Evolutionary conservation across 1,139 yeast genomes (phyloP).

Genomic region (Lodderomyces theae): DNA sequence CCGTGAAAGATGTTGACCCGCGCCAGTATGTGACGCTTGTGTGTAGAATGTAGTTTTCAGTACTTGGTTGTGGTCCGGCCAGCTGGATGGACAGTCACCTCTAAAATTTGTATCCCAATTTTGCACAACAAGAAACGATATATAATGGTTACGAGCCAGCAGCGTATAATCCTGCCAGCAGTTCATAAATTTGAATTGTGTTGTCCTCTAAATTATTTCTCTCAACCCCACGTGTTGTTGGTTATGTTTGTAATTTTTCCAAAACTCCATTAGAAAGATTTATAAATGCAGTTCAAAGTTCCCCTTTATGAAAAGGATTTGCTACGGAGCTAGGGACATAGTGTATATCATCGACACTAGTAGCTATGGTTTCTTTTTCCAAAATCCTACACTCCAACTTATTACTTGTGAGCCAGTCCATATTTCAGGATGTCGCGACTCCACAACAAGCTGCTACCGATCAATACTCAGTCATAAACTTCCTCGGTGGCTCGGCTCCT

Average conservation of each 20-base stretch:
- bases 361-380: constrained; percentile 29
- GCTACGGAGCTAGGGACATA: background rate
- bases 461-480: constrained; percentile 41
- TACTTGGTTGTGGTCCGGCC: too few species aligned
- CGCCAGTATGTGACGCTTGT: too few species aligned
- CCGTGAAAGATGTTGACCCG: too few species aligned
- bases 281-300: background rate
- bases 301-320: background rate
- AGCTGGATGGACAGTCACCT: too few species aligned
- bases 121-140: background rate
- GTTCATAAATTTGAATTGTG: too few species aligned
- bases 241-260: background rate
- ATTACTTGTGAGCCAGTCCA: constrained; percentile 25
- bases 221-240: constrained; percentile 2
- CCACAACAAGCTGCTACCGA: constrained; percentile 40
- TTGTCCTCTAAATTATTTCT: too few species aligned
- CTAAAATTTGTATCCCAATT: background rate
- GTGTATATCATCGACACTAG: background rate
- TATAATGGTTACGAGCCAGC: background rate
- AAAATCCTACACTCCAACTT: constrained; percentile 30
- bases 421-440: constrained; percentile 31
- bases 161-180: too few species aligned
- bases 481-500: constrained; percentile 50
- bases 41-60: too few species aligned
- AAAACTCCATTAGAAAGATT: background rate